Base-by-base conservation (phyloP, 2,329 filamentous ascomycete genomes). In the Pyrenophora teres region DNA sequence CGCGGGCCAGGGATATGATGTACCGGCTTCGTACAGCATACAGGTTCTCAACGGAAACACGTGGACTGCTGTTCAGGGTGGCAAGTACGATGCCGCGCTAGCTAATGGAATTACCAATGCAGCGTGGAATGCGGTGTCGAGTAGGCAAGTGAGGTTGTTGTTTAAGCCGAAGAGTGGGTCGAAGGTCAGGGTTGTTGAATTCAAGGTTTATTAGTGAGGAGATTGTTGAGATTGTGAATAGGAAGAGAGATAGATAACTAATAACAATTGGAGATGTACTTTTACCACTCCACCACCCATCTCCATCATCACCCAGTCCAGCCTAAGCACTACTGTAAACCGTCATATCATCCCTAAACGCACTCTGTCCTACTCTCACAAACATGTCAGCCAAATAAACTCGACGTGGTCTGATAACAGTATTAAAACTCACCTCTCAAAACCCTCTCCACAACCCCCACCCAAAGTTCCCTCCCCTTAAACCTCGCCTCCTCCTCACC, bases 41-140 rank as follows among this genome's bases (percentile, higher is more conserved):
- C 64, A 74, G 54, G 57, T 63, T 10, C 56, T 50, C 9, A 10
- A 62, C 3, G n/a, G 7, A 3, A 25, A 60, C 13, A 48, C 44
- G 4, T 76, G 73, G 71, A 49, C 48, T 0, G 63, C 74, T 47
- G 69, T 69, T 10, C 49, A 57, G 0, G 62, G 58, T 0, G 57
- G 63, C 3, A 52, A 44, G 21, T 65, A 67, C 39, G 53, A 31
- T 9, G n/a, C 53, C 21, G 23, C 65, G 9, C 54, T 76, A 2
- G 70, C 67, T 6, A 77, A 76, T 35, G 74, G 74, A 0, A 68
- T 77, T 15, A 76, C 73, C 0, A 62, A 65, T 19, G 69, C 65
- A 0, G 52, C 53, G 12, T 76, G 73, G 69, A 60, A 47, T 12
- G 52, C 49, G 6, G 52, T 64, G 10, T 65, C 54, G 33, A 67